Percentiles rank a stretch among this genome's conserved stretches.
These are phyloP conservation scores for Fusarium circinatum DNA, from an alignment of 2,329 filamentous ascomycete genomes.

Conservation along the genomic window DNA sequence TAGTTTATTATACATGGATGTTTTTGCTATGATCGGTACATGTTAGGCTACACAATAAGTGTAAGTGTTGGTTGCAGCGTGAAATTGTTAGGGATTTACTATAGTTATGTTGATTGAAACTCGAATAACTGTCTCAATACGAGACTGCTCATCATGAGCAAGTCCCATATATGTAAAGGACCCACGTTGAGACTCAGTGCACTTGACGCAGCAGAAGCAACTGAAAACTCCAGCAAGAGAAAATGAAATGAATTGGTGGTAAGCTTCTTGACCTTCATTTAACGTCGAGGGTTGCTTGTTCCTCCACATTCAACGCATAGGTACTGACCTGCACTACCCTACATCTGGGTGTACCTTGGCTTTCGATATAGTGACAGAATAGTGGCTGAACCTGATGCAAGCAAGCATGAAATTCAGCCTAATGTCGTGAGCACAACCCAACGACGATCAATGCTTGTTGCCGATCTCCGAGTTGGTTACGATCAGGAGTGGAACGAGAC, in stretches of 20 bases:
- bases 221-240: neutral
- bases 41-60: conserved; percentile 8
- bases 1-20: conserved; percentile 22
- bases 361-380: neutral
- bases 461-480: conserved; percentile 20
- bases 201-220: neutral
- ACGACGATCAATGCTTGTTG: conserved; percentile 14
- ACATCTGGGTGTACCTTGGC: neutral
- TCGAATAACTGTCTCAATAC: too few relatives aligned
- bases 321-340: conserved; percentile 11
- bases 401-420: conserved; percentile 4
- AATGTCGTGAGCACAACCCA: conserved; percentile 5
- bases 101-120: neutral
- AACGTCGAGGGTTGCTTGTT: neutral
- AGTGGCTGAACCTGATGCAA: neutral
- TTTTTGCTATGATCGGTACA: neutral
- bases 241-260: neutral
- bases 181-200: neutral
- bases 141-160: neutral
- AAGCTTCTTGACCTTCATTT: neutral
- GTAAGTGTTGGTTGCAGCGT: neutral
- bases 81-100: neutral
- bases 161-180: neutral
- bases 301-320: neutral
- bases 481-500: conserved; percentile 4